Evolutionary conservation across 768 basidiomycete genomes (phyloP), one percentile per base, ranked within the genome.

Genomic region (Lyophyllum shimeji): DNA sequence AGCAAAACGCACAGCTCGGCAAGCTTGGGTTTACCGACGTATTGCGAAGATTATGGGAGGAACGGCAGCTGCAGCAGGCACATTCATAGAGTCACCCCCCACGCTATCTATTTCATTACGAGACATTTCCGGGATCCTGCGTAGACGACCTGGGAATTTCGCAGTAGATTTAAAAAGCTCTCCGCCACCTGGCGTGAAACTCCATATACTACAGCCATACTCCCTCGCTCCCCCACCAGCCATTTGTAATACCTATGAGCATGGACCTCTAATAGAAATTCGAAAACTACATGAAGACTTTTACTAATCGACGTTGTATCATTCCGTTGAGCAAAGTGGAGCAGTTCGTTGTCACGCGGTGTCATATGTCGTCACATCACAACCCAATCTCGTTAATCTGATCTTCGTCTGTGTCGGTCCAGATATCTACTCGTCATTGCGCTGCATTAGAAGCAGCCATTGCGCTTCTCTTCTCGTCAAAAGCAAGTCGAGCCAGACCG

Each of bases 21-120:
- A 92, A 94, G 70, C 74, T 87, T 50, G 95, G 89, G 21, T 95
- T 98, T 71, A 90, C 93, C 43, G 90, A 93, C 66, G 94, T 98
- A 27, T 71, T 97, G 60, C 78, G 87, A 63, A 81, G 81, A 58
- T 69, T 95, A 67, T 86, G 87, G 85, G 89, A 93, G 63, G 77
- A 86, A 65, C 81, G 87, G 59, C 83, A 89, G 63, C 68, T 59
- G 58, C 60, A 61, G 50, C 57, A 54, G 57, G 65, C 51, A 46
- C 60, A 63, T 40, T 39, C 51, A 24, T 56, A 60, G 55, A 56
- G 48, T 45, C 57, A 31, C 27, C 50, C 34, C 43, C 33, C 27
- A 34, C 44, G 13, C 56, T 52, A 53, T 42, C 27, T 52, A 37
- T 55, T 42, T 57, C 39, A 37, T 55, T 44, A 54, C 39, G 40